Base-by-base conservation (phyloP, 148 eudicot species). In the Heliosperma pusillum region DNA sequence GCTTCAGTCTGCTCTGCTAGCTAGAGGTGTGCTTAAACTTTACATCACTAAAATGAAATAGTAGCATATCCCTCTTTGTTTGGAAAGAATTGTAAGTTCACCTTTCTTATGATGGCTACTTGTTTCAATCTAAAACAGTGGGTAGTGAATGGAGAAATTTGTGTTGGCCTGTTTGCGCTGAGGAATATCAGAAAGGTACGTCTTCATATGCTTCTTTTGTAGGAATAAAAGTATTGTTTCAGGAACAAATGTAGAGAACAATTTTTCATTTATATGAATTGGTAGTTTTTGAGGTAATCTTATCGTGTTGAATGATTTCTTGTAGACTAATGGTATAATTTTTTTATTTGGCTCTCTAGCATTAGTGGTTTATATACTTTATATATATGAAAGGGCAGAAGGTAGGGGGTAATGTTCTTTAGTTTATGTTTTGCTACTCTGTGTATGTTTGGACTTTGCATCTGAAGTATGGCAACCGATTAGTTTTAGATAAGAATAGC, bases 131-230 rank as follows among this genome's bases (percentile, higher is more conserved):
- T 71, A 69, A 75, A 78, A 78, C 93, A 94, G 98, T 95, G 98
- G 98, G 93, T 95, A 83, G 98, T 95, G 64, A 92, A 95, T 85
- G 98, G 98, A 76, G 98, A 95, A 80, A 93, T 95, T 74, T 95
- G 97, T 77, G 79, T 92, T 83, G 98, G 98, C 76, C 90, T 95
- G 24, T 95, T 95, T 87, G 92, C 98, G 61, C 20, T 86, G 69
- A 86, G 86, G 86, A 83, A 84, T 77, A 89, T 95, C 69, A 89
- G 86, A 75, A 87, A 91, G 98, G 98, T 94, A 86, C 12, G 60
- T 29, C 22, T 69, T 40, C 33, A 13, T 64, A 1, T 24, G 26
- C 76, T 57, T 76, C 12, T 62, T 3, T 70, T 58, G 33, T 65
- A 2, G 29, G 26, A 52, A 53, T 50, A 53, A 64, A 6, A 20